Evolutionary conservation across 345 rosid genomes (phyloP).

Genomic region (Sonneratia caseolaris): DNA sequence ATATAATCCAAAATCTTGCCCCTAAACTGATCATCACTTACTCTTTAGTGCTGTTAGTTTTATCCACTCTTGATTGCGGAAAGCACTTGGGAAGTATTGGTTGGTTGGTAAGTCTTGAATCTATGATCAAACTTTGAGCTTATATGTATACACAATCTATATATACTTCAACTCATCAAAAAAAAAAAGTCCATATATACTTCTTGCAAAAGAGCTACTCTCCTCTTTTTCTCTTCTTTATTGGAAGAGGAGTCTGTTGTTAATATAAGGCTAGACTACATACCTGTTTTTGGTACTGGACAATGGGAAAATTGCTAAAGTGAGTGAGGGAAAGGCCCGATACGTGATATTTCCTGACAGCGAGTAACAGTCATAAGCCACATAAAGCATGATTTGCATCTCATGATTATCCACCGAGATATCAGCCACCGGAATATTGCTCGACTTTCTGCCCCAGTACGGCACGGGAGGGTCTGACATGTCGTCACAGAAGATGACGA

Average conservation of each 20-base stretch:
- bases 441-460: rapidly evolving
- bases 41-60: no score
- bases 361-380: slow-evolving; percentile 3
- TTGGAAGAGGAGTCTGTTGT: neutral
- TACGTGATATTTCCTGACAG: neutral
- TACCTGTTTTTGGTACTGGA: neutral
- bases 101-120: no score
- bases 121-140: no score
- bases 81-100: no score
- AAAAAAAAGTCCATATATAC: no score
- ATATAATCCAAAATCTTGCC: no score
- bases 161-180: no score
- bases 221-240: no score
- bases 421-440: neutral
- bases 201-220: neutral
- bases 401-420: neutral
- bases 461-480: neutral
- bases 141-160: no score
- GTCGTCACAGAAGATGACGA: neutral
- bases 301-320: neutral
- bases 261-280: neutral
- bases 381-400: no score
- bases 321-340: neutral
- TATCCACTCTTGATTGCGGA: no score
- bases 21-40: no score